phyloP scores from a whole-genome alignment of 2,329 filamentous ascomycete genomes.

The Arthroderma uncinatum region DNA sequence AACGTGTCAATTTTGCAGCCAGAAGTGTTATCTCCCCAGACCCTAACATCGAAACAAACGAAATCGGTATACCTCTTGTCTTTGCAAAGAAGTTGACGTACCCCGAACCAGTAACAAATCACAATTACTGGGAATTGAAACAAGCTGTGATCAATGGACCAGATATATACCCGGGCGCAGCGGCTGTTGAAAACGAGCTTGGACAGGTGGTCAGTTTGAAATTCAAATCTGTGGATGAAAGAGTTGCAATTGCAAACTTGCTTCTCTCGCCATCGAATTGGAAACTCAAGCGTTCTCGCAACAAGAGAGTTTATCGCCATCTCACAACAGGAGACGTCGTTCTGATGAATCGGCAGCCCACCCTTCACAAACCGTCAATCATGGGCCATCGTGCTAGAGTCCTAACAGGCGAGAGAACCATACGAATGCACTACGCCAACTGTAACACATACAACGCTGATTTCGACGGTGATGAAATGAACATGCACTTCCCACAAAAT shows the following conservation, averaged over 20 bases:
- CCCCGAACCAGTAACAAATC: conserved; percentile 90
- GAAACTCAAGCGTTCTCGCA: conserved; percentile 61
- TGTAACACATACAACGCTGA: conserved; percentile 99
- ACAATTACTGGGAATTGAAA: conserved; percentile 93
- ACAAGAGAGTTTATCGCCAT: conserved; percentile 95
- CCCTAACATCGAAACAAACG: conserved; percentile 96
- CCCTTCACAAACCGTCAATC: conserved; percentile 95
- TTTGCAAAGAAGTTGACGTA: conserved; percentile 95
- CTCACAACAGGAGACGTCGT: conserved; percentile 94
- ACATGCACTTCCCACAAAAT: conserved; percentile 98
- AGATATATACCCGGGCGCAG: conserved; percentile 86
- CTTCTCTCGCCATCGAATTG: conserved; percentile 73
- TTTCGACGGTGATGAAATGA: conserved; percentile 99
- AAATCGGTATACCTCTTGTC: conserved; percentile 96
- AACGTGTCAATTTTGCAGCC: conserved; percentile 96
- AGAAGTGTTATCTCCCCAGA: conserved; percentile 97
- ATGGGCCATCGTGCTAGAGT: conserved; percentile 95
- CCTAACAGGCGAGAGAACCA: conserved; percentile 85
- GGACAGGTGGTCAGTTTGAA: conserved; percentile 81
- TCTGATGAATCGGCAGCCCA: conserved; percentile 96
- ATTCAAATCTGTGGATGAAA: conserved; percentile 78
- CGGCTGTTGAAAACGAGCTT: conserved; percentile 90
- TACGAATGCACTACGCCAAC: conserved; percentile 99
- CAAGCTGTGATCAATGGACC: conserved; percentile 92
- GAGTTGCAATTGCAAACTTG: conserved; percentile 81